Percentiles rank a stretch among this genome's conserved stretches.
phyloP scores from a whole-genome alignment of 768 basidiomycete species.

The Gloeopeniophorella convolvens region DNA sequence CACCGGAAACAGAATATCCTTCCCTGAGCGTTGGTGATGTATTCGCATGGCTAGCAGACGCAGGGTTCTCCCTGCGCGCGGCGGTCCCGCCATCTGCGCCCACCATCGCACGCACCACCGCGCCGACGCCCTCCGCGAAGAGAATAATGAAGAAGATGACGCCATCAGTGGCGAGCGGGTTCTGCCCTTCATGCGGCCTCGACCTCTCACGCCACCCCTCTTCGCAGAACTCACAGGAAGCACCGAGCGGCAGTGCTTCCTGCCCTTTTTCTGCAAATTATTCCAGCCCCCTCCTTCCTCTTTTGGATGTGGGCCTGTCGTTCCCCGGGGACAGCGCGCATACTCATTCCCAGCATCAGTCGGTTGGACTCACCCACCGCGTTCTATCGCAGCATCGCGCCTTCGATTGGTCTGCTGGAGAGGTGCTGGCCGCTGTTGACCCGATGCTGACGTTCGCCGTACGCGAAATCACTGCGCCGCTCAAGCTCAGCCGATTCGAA shows the following conservation, averaged over 20 bases:
- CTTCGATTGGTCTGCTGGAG: conserved; percentile 12
- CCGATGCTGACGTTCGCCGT: conserved; percentile 25
- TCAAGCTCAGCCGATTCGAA: conserved; percentile 8
- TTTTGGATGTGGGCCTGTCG: conserved; percentile 7
- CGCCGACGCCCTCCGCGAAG: conserved; percentile 3
- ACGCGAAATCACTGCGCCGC: conserved; percentile 7
- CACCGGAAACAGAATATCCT: conserved; percentile 22
- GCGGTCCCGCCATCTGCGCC: conserved; percentile 16
- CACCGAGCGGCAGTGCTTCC: background rate
- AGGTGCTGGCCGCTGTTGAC: conserved; percentile 26
- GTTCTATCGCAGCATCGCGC: background rate
- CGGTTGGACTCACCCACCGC: background rate
- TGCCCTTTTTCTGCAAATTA: background rate
- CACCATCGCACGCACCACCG: background rate
- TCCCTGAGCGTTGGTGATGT: conserved; percentile 36
- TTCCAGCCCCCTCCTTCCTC: conserved; percentile 11
- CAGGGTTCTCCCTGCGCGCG: conserved; percentile 33
- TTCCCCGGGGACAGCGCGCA: no score
- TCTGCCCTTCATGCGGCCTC: conserved; percentile 13
- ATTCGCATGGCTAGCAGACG: conserved; percentile 39
- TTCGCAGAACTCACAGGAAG: conserved; percentile 4
- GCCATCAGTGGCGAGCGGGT: conserved; percentile 2
- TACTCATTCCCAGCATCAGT: conserved; percentile 2
- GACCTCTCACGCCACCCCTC: background rate
- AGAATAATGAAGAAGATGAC: background rate